A percentile compares a stretch with the other conserved stretches of the same genome.
These are phyloP conservation scores for Mesembryanthemum crystallinum DNA, from an alignment of 148 eudicot genomes.

Conservation along the genomic window DNA sequence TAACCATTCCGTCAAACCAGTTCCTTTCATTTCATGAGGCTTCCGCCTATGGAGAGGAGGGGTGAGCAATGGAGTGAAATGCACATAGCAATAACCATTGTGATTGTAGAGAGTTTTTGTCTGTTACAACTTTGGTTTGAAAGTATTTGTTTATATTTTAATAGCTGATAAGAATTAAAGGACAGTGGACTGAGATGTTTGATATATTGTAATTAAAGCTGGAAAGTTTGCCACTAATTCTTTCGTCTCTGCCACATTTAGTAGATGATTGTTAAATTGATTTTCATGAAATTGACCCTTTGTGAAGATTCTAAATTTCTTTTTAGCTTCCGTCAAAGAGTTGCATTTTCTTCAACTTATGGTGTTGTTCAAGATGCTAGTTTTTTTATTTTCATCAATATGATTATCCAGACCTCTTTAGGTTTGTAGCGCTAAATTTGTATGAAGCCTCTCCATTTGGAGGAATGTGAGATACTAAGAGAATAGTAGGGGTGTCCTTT, in stretches of 20 bases:
- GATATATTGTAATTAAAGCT: neutral
- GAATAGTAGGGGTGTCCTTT: neutral
- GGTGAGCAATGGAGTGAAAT: neutral
- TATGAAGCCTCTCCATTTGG: conserved; percentile 4
- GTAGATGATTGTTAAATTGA: neutral
- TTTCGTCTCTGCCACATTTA: neutral
- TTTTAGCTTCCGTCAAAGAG: too few species aligned
- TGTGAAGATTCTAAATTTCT: neutral
- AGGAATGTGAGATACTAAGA: neutral
- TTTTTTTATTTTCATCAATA: too few species aligned
- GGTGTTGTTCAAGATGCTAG: neutral
- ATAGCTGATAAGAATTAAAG: neutral
- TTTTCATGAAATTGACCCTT: neutral
- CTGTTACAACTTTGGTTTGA: neutral
- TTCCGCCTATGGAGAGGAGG: neutral
- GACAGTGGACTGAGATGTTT: neutral
- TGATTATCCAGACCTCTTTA: neutral
- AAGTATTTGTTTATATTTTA: neutral
- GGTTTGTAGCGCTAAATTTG: neutral
- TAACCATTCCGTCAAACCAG: neutral
- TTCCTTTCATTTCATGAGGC: neutral
- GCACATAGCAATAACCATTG: neutral
- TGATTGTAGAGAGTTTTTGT: neutral
- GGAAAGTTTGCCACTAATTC: neutral
- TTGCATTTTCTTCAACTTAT: neutral